Conservation (phyloP, 805 yeast species). For the Barnettozyma pratensis region DNA sequence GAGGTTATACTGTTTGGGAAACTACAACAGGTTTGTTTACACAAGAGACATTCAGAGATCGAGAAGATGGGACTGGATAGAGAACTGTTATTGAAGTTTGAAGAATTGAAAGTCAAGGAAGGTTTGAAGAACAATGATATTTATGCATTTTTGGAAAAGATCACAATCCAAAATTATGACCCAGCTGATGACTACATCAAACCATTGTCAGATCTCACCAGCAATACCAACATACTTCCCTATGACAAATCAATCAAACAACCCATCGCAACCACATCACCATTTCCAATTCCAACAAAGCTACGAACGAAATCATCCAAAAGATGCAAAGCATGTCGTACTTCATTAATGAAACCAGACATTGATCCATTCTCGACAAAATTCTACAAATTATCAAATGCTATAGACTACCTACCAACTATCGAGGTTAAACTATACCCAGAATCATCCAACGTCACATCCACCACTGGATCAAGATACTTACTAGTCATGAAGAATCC, state of each 20-base stretch:
- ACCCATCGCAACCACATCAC: background rate
- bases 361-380: constrained; percentile 19
- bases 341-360: constrained; percentile 25
- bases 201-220: background rate
- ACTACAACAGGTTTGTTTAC: constrained; percentile 18
- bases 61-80: constrained; percentile 14
- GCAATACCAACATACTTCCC: background rate
- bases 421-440: constrained; percentile 10
- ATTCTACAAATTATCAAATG: constrained; percentile 25
- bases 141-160: constrained; percentile 12
- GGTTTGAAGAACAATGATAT: constrained; percentile 6
- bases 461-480: background rate
- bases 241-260: constrained; percentile 6
- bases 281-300: constrained; percentile 16
- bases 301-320: constrained; percentile 20
- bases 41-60: constrained; percentile 9
- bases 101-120: constrained; percentile 12
- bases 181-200: background rate
- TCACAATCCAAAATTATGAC: constrained; percentile 8
- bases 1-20: constrained; percentile 11
- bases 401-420: constrained; percentile 21
- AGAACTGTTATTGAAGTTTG: constrained; percentile 10
- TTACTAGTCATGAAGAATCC: constrained; percentile 18
- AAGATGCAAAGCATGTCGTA: constrained; percentile 26
- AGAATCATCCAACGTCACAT: background rate